Evolutionary conservation across 148 eudicot genomes (phyloP).

Genomic region (Cornus controversa): DNA sequence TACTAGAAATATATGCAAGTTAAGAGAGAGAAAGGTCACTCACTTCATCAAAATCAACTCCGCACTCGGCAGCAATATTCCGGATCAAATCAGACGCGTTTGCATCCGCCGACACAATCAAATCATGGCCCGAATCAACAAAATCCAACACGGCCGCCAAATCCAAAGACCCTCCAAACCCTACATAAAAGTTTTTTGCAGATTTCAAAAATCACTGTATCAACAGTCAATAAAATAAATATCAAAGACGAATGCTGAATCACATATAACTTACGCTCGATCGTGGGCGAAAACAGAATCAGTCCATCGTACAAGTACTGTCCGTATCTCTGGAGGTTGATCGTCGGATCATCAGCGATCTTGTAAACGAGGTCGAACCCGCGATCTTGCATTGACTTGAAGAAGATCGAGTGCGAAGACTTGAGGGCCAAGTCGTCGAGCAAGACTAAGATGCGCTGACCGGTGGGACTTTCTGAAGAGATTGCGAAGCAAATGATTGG

Average conservation of each 20-base stretch:
- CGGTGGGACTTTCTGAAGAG: slow-evolving; percentile 39
- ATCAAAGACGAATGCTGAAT: background rate
- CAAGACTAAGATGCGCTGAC: slow-evolving; percentile 41
- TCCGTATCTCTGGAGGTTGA: slow-evolving; percentile 52
- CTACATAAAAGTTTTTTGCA: slow-evolving; percentile 5
- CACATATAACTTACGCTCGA: slow-evolving; percentile 38
- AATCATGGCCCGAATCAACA: slow-evolving; percentile 73
- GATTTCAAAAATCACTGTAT: background rate
- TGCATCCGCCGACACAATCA: slow-evolving; percentile 67
- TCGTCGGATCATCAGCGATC: slow-evolving; percentile 48
- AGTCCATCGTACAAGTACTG: slow-evolving; percentile 53
- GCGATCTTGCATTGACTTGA: slow-evolving; percentile 42
- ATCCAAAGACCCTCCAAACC: slow-evolving; percentile 59
- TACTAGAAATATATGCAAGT: background rate
- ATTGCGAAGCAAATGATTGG: slow-evolving; percentile 30
- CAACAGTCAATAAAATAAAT: background rate
- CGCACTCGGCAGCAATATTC: slow-evolving; percentile 68
- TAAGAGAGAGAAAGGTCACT: background rate
- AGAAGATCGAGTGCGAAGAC: slow-evolving; percentile 61
- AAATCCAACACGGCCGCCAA: slow-evolving; percentile 57
- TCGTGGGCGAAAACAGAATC: slow-evolving; percentile 41
- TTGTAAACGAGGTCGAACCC: slow-evolving; percentile 60
- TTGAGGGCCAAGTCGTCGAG: slow-evolving; percentile 36
- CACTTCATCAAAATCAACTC: slow-evolving; percentile 78
- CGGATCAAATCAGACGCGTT: slow-evolving; percentile 69